Percentiles rank a stretch among this genome's conserved stretches.
Conservation (phyloP, 129 eudicot genomes). For the Helichrysum umbraculigerum region DNA sequence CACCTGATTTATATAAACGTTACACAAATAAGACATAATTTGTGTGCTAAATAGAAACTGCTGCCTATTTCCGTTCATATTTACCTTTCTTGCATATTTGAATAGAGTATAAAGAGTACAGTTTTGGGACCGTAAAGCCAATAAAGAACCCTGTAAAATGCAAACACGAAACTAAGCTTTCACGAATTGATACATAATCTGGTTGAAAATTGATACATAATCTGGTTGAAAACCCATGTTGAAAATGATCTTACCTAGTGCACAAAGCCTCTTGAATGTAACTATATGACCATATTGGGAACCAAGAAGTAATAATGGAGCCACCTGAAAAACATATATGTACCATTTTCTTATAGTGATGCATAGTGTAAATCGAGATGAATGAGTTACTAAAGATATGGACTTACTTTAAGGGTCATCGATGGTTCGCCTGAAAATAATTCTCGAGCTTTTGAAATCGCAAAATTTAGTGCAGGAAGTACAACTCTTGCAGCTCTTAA, state of each 20-base stretch:
- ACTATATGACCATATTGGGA: conserved; percentile 87
- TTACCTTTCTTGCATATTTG: conserved; percentile 71
- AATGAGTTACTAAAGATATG: background rate
- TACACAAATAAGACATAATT: background rate
- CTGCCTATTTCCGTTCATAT: background rate
- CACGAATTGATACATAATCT: background rate
- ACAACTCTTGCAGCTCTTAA: conserved; percentile 58
- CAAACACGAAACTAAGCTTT: conserved; percentile 19
- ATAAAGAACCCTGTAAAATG: conserved; percentile 65
- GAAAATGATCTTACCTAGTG: conserved; percentile 58
- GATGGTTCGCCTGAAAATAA: conserved; percentile 92
- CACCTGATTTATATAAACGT: conserved; percentile 41
- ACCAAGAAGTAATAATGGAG: conserved; percentile 70
- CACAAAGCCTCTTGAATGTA: conserved; percentile 81
- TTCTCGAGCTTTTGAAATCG: conserved; percentile 50
- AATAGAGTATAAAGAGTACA: conserved; percentile 62
- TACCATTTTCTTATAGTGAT: background rate
- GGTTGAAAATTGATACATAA: background rate
- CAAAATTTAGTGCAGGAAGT: conserved; percentile 76
- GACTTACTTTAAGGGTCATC: conserved; percentile 78
- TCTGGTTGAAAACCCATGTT: background rate
- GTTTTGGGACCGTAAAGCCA: conserved; percentile 76
- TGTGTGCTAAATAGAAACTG: background rate
- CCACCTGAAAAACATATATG: conserved; percentile 49
- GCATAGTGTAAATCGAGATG: background rate